Base-by-base conservation (phyloP, 139 green algal species). In the Mesostigma viride region DNA sequence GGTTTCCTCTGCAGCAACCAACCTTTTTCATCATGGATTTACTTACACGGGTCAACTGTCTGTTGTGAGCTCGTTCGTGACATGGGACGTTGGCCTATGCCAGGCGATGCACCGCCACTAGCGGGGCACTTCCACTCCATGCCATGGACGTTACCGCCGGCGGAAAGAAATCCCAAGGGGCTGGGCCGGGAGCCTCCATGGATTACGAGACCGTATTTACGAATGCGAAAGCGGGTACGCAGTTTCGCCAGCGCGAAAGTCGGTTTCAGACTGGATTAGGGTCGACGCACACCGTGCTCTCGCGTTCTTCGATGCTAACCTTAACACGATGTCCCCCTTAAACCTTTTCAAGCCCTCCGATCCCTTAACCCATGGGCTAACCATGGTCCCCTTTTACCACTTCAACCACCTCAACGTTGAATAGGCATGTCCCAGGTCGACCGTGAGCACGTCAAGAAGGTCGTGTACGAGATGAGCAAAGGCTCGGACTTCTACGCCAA, bases 381-480 rank as follows among this genome's bases (percentile, higher is more conserved):
- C 14, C 14, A 14, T 51, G 8, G 40, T 24, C 14, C 8, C 14
- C 40, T 24, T 51, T 8, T 24, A 51, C 14, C 11, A 24, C 14
- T 51, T 51, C 40, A 51, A 24, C 11, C 8, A 51, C 40, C 8
- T 8, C 8, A 51, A 8, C 8, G 11, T 51, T 51, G 40, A 8
- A 51, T 24, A 51, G 14, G n/a, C 53, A 62, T 62, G 53, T 6
- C 11, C 17, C 53, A 24, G 26, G 14, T 24, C 8, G 53, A 27
- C 53, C 8, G 14, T 17, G 53, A 62, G 14, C 53, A 62, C 8
- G n/a, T 24, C 6, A 24, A 32, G 53, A 62, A 62, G 53, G 70
- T 95, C 0, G 87, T 97, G 22, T 96, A 90, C 61, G 90, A 96
- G 51, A 87, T 91, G 82, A 89, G 78, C 77, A 94, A 95, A 80